Percentiles rank a stretch among this genome's conserved stretches.
phyloP scores from a whole-genome alignment of 768 basidiomycete species.

The Leccinum imitatum region DNA sequence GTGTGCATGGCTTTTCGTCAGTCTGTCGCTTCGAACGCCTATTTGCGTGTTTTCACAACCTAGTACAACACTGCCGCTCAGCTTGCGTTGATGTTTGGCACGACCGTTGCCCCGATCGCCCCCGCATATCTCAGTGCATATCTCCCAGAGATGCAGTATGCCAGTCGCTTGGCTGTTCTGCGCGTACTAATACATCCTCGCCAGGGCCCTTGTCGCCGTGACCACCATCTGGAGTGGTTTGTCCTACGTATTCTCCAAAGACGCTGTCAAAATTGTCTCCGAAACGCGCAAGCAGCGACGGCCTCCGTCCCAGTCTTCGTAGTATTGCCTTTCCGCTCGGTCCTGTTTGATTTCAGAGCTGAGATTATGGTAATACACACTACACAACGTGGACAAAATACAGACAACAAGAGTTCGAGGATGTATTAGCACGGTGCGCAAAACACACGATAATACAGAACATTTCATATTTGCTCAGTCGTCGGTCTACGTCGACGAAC shows the following conservation, averaged over 20 bases:
- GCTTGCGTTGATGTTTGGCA: conserved; percentile 85
- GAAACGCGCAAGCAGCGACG: conserved; percentile 33
- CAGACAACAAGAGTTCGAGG: conserved; percentile 16
- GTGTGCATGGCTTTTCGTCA: neutral
- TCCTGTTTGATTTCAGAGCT: neutral
- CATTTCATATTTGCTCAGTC: conserved; percentile 10
- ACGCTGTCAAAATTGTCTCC: conserved; percentile 64
- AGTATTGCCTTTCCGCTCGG: conserved; percentile 1
- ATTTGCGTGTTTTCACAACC: neutral
- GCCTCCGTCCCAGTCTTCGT: conserved; percentile 22
- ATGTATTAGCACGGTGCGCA: neutral
- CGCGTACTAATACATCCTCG: conserved; percentile 2
- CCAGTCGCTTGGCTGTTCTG: conserved; percentile 12
- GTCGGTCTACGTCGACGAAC: conserved; percentile 54
- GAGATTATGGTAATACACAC: conserved; percentile 20
- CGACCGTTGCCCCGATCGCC: conserved; percentile 81
- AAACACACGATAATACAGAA: neutral
- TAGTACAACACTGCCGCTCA: conserved; percentile 94
- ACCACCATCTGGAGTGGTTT: conserved; percentile 93
- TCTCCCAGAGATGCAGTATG: conserved; percentile 76
- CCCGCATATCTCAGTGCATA: conserved; percentile 53
- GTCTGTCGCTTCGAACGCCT: neutral
- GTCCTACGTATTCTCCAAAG: conserved; percentile 75
- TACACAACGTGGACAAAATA: conserved; percentile 19
- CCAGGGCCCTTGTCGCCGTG: conserved; percentile 80